Evolutionary conservation across 805 yeast genomes (phyloP).

Genomic region (Myxozyma lipomycoides): DNA sequence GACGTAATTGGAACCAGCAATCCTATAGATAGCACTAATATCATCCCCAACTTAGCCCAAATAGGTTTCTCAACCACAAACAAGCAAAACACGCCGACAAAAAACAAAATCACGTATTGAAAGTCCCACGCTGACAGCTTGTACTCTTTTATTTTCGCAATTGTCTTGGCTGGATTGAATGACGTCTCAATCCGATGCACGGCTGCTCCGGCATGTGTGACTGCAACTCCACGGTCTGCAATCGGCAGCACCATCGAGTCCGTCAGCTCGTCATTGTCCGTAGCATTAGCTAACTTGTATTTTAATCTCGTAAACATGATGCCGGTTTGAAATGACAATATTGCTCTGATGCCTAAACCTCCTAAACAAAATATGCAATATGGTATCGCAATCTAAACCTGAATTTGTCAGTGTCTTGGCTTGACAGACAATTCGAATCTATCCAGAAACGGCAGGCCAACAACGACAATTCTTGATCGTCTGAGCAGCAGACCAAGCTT

Average conservation of each 20-base stretch:
- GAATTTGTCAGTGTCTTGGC: no score
- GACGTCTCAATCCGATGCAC: constrained; percentile 25
- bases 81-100: constrained; percentile 48
- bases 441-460: no score
- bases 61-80: constrained; percentile 36
- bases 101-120: constrained; percentile 50
- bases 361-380: no score
- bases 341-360: no score
- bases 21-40: constrained; percentile 49
- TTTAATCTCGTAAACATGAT: not conserved
- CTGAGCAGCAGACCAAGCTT: no score
- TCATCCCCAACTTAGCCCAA: constrained; percentile 40
- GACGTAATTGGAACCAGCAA: constrained; percentile 70
- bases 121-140: constrained; percentile 43
- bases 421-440: no score
- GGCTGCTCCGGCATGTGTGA: not conserved
- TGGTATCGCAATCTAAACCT: no score
- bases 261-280: not conserved
- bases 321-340: no score
- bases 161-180: constrained; percentile 30
- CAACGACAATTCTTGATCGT: no score
- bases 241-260: not conserved
- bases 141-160: constrained; percentile 35
- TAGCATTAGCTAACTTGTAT: not conserved
- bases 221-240: not conserved